Evolutionary conservation across 495 filamentous ascomycete species (phyloP), one percentile per base, ranked within the genome.

Genomic region (Recurvomyces mirabilis): DNA sequence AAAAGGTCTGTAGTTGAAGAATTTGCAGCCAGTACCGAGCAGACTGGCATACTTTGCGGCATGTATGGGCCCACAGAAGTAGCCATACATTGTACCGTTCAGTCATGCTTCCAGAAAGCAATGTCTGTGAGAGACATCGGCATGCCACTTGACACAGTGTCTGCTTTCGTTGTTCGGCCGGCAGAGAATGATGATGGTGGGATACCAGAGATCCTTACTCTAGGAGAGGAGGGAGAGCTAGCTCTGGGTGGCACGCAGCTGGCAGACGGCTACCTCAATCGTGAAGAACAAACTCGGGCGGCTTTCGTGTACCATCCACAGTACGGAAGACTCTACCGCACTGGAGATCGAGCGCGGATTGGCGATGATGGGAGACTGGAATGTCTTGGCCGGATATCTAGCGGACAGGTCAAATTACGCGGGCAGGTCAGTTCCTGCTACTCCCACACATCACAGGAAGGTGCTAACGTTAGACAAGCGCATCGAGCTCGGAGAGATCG

Each of bases 31-130:
- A 60, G 59, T 6, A 40, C 49, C 17, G 42, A 48, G 6, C 26
- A 40, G 3, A 40, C 49, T 7, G 66, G 71, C 9, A 72, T 88
- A 22, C 70, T 93, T 0, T 80, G 81, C 67, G 83, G 74, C 0
- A 87, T 89, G 85, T 93, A 93, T 54, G 85, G 85, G 0, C 86
- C 86, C 10, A 91, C 85, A 0, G 85, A 91, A 62, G 81, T 82
- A 12, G 70, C 84, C 1, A 87, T 93, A 34, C 86, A 93, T 47
- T 82, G 78, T 55, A 81, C 76, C 5, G 55, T 78, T 5, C 70
- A 74, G 37, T 56, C 64, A 1, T 43, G 61, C 22, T 73, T 79
- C 52, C 43, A 44, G 14, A 52, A 58, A 7, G 43, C 57, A n/a
- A 69, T 68, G n/a, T 60, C 65, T 12, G 70, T 77, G 15, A 72